Percentiles rank a stretch among this genome's conserved stretches.
These are phyloP conservation scores for Byssothecium circinans DNA, from an alignment of 2,329 filamentous ascomycete genomes.

Conservation along the genomic window DNA sequence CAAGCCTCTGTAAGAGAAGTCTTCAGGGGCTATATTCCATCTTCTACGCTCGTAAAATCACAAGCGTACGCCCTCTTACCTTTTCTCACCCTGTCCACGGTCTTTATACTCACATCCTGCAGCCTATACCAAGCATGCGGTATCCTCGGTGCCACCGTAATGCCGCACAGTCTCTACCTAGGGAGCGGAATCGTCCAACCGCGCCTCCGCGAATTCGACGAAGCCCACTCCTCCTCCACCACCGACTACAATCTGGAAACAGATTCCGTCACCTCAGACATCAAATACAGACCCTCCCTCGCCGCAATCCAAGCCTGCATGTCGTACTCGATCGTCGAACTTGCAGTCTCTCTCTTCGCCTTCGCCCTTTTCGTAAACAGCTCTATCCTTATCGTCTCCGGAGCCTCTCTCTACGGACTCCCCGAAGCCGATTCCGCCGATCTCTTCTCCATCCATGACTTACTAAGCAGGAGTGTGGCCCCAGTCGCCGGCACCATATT, in stretches of 20 bases:
- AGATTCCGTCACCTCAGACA: constrained; percentile 39
- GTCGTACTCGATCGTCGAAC: constrained; percentile 71
- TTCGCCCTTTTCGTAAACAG: constrained; percentile 86
- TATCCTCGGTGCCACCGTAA: constrained; percentile 73
- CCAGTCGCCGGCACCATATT: constrained; percentile 82
- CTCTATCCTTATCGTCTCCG: constrained; percentile 79
- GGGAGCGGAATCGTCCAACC: constrained; percentile 60
- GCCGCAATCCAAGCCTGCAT: constrained; percentile 73
- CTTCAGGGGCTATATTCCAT: constrained; percentile 59
- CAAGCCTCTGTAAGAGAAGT: constrained; percentile 55
- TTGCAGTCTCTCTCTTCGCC: constrained; percentile 73
- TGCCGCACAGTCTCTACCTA: constrained; percentile 63
- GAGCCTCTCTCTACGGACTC: constrained; percentile 68
- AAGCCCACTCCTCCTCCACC: constrained; percentile 12
- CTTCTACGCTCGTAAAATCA: constrained; percentile 54
- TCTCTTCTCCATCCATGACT: constrained; percentile 78
- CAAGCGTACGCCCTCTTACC: constrained; percentile 46
- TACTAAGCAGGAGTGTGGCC: constrained; percentile 70
- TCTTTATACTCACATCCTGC: not conserved
- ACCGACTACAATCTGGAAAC: constrained; percentile 12
- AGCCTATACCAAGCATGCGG: constrained; percentile 67
- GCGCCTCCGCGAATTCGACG: constrained; percentile 45
- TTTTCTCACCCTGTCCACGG: not conserved
- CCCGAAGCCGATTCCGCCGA: constrained; percentile 67
- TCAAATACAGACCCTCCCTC: constrained; percentile 70